These are phyloP conservation scores for Geotrichum restrictum DNA, from an alignment of 1,139 yeast species.

Conservation along the genomic window DNA sequence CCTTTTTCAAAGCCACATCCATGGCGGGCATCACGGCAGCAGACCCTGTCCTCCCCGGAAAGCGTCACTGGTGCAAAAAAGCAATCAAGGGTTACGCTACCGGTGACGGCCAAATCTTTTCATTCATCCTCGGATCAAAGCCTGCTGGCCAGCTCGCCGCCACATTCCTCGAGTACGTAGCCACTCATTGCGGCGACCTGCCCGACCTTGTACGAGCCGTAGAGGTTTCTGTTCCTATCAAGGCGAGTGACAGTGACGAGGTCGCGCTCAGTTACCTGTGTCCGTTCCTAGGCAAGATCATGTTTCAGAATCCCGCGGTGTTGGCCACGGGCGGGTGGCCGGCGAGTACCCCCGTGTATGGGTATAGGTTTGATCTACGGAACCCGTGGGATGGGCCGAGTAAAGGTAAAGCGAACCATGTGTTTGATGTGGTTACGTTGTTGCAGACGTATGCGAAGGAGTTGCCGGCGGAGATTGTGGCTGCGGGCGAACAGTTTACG, in stretches of 20 bases:
- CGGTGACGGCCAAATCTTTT: not conserved
- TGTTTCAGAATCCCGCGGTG: not conserved
- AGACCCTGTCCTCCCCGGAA: not conserved
- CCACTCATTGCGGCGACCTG: not conserved
- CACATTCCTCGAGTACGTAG: not conserved
- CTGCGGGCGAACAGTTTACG: too few species aligned
- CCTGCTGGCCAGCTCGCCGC: not conserved
- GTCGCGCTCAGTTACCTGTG: not conserved
- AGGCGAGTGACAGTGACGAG: not conserved
- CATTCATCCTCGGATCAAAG: not conserved
- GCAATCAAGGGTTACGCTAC: not conserved
- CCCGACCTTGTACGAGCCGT: not conserved
- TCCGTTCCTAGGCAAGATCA: not conserved
- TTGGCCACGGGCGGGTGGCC: not conserved
- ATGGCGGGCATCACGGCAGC: not conserved
- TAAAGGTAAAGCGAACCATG: not conserved
- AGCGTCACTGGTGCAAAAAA: conserved; percentile 3
- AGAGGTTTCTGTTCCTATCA: not conserved
- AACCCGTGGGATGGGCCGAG: conserved; percentile 1
- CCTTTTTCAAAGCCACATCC: not conserved
- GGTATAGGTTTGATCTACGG: not conserved
- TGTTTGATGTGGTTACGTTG: not conserved
- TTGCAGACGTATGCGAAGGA: not conserved
- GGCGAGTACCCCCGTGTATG: not conserved
- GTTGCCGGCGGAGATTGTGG: not conserved